Conservation (phyloP, 2,329 filamentous ascomycete species). For the Alternaria consortialis region DNA sequence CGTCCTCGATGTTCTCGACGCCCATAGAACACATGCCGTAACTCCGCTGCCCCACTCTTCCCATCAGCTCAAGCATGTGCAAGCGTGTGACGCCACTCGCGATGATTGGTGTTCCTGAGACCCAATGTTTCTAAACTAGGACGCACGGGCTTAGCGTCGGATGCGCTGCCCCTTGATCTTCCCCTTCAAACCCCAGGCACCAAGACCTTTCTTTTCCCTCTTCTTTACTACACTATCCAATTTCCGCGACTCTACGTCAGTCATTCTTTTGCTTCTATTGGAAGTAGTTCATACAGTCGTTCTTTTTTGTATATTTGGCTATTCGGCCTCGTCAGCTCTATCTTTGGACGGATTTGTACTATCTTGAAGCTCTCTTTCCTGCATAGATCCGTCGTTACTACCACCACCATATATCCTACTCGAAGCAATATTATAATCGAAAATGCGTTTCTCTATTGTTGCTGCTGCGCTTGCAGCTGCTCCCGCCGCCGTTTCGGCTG, state of each 20-base stretch:
- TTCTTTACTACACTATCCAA: constrained; percentile 13
- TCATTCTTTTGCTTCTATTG: constrained; percentile 33
- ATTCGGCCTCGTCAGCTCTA: neutral
- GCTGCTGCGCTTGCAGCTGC: constrained; percentile 48
- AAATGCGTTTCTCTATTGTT: constrained; percentile 50
- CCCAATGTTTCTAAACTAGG: constrained; percentile 13
- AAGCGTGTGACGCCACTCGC: constrained; percentile 7
- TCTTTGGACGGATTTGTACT: neutral
- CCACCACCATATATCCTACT: neutral
- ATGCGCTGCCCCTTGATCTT: constrained; percentile 29
- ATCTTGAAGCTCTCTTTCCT: neutral
- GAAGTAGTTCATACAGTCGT: constrained; percentile 22
- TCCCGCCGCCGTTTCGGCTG: constrained; percentile 60
- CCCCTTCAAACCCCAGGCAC: constrained; percentile 19
- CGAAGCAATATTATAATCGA: constrained; percentile 14
- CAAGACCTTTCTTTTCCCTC: constrained; percentile 19
- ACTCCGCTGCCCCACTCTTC: constrained; percentile 24
- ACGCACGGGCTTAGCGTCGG: constrained; percentile 14
- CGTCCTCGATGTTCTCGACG: constrained; percentile 5
- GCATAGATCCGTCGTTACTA: neutral
- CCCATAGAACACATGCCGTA: constrained; percentile 1
- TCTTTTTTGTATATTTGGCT: constrained; percentile 14
- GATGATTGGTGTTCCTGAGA: constrained; percentile 30
- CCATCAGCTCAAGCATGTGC: constrained; percentile 5
- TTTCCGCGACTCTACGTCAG: constrained; percentile 28